Evolutionary conservation across 2,329 filamentous ascomycete genomes (phyloP).

Genomic region (Didymella arachidicola): DNA sequence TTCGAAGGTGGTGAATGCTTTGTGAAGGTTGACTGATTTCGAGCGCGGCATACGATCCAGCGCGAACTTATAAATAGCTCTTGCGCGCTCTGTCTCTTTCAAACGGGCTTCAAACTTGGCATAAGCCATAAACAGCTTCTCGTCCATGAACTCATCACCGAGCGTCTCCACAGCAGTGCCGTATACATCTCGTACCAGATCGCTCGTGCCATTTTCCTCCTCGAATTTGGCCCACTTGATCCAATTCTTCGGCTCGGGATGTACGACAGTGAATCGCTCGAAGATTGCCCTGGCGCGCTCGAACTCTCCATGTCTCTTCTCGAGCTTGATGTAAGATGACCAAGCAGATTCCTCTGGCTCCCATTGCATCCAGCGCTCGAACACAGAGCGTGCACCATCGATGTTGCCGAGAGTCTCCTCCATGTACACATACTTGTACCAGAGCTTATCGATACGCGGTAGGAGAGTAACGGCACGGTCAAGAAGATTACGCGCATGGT

Average conservation of each 20-base stretch:
- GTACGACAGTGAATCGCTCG: conserved; percentile 86
- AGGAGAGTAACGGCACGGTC: conserved; percentile 94
- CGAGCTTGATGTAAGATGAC: conserved; percentile 95
- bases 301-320: conserved; percentile 93
- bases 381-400: conserved; percentile 88
- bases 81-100: conserved; percentile 91
- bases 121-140: conserved; percentile 93
- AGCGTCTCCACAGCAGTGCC: conserved; percentile 86
- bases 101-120: conserved; percentile 94
- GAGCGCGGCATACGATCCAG: conserved; percentile 90
- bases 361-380: conserved; percentile 99
- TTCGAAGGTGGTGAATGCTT: conserved; percentile 95
- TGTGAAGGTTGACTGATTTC: conserved; percentile 84
- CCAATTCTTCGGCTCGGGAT: conserved; percentile 95
- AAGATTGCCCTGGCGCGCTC: conserved; percentile 91
- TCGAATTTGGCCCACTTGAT: conserved; percentile 99
- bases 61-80: conserved; percentile 97
- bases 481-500: conserved; percentile 92
- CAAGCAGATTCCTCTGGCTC: conserved; percentile 95
- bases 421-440: conserved; percentile 99
- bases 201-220: conserved; percentile 91
- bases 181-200: conserved; percentile 90
- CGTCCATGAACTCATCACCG: conserved; percentile 94
- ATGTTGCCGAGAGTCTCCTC: conserved; percentile 97
- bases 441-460: conserved; percentile 91